Percentiles rank a stretch among this genome's conserved stretches.
Evolutionary conservation across 2,329 filamentous ascomycete species (phyloP).

Genomic region (Fusarium redolens): DNA sequence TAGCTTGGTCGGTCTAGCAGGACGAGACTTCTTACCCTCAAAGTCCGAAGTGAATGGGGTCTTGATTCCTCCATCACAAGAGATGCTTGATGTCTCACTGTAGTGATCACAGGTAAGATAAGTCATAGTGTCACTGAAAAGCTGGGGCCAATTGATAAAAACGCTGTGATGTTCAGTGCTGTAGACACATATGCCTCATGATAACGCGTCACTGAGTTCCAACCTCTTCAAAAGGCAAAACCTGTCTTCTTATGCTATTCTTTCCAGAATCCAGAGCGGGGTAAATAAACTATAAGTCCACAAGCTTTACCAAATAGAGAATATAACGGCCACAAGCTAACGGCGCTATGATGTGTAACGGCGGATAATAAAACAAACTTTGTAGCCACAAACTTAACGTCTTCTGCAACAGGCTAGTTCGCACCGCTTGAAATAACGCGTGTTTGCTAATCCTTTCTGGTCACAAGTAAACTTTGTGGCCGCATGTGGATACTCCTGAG

Average conservation of each 20-base stretch:
- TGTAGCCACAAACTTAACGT: not conserved
- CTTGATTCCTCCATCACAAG: not conserved
- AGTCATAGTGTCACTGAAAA: not conserved
- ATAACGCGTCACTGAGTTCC: rapidly evolving
- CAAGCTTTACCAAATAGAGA: not conserved
- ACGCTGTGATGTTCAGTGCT: not conserved
- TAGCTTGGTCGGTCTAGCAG: not conserved
- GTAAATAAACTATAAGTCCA: not conserved
- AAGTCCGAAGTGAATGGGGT: not conserved
- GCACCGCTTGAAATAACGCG: not conserved
- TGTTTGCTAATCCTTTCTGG: not conserved
- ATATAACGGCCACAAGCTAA: not conserved
- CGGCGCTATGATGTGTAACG: not conserved
- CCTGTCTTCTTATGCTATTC: not conserved
- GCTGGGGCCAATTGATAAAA: rapidly evolving
- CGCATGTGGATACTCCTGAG: not conserved
- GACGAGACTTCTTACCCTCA: not conserved
- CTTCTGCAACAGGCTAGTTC: not conserved
- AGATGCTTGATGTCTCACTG: not conserved
- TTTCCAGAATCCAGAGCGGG: not conserved
- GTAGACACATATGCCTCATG: not conserved
- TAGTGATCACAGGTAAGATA: not conserved
- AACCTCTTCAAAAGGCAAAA: rapidly evolving
- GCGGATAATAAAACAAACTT: not conserved
- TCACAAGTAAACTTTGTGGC: not conserved